A percentile compares a stretch with the other conserved stretches of the same genome.
These are phyloP conservation scores for Fusarium nanum DNA, from an alignment of 2,329 filamentous ascomycete genomes.

Conservation along the genomic window DNA sequence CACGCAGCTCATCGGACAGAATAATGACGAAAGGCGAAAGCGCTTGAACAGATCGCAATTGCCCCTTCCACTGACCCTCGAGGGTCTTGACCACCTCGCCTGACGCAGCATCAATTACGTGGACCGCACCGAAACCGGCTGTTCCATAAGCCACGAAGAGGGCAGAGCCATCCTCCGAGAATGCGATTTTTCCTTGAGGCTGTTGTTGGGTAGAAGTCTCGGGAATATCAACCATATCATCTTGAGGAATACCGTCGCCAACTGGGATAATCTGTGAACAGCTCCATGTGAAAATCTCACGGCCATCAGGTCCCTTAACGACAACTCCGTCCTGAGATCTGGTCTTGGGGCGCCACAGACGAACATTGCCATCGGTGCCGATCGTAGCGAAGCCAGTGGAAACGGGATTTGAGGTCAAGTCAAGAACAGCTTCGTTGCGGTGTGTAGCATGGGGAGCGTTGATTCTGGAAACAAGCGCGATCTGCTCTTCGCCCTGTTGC, in stretches of 20 bases:
- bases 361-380: conserved; percentile 81
- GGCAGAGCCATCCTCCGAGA: conserved; percentile 86
- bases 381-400: conserved; percentile 83
- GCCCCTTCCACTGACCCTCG: conserved; percentile 73
- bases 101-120: conserved; percentile 79
- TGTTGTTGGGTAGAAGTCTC: conserved; percentile 47
- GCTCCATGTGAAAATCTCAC: conserved; percentile 78
- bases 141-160: conserved; percentile 75
- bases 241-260: conserved; percentile 61
- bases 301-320: conserved; percentile 67
- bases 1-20: conserved; percentile 76
- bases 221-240: conserved; percentile 47
- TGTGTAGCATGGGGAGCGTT: conserved; percentile 80
- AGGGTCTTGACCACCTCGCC: conserved; percentile 75
- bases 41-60: conserved; percentile 75
- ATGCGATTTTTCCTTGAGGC: conserved; percentile 75
- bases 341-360: conserved; percentile 82
- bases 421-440: conserved; percentile 71
- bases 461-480: conserved; percentile 84
- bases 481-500: conserved; percentile 65
- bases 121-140: conserved; percentile 69
- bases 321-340: conserved; percentile 75
- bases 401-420: conserved; percentile 76
- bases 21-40: conserved; percentile 80
- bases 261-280: conserved; percentile 71